A percentile compares a stretch with the other conserved stretches of the same genome.
phyloP scores from a whole-genome alignment of 2,329 filamentous ascomycete genomes.

The Sarocladium oryzae region DNA sequence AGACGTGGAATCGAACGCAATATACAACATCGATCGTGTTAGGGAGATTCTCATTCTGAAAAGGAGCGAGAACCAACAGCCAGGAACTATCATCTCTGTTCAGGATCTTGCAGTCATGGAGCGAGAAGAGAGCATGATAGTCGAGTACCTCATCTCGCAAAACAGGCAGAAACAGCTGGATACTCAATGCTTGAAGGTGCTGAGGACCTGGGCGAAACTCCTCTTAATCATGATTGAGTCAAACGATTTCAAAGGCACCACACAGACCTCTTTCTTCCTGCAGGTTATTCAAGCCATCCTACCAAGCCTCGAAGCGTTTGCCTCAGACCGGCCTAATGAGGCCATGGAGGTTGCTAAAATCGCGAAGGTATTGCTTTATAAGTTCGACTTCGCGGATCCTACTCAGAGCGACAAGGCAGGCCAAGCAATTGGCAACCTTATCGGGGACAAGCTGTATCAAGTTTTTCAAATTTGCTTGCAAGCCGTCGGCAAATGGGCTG shows the following conservation, averaged over 20 bases:
- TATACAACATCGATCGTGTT: slow-evolving; percentile 66
- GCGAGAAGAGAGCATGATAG: slow-evolving; percentile 51
- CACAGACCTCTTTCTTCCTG: slow-evolving; percentile 71
- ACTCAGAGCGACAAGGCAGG: slow-evolving; percentile 33
- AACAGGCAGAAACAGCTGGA: slow-evolving; percentile 57
- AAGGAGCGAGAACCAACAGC: slow-evolving; percentile 52
- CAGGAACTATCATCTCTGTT: slow-evolving; percentile 40
- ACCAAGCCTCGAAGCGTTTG: slow-evolving; percentile 76
- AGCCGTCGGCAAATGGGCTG: slow-evolving; percentile 68
- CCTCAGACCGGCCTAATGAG: slow-evolving; percentile 60
- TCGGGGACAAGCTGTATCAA: slow-evolving; percentile 84
- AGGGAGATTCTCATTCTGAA: slow-evolving; percentile 68
- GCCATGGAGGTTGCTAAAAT: slow-evolving; percentile 72
- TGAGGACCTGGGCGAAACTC: slow-evolving; percentile 80
- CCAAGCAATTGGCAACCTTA: slow-evolving; percentile 56
- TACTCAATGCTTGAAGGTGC: slow-evolving; percentile 55
- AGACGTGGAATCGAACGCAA: slow-evolving; percentile 46
- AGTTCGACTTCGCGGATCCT: slow-evolving; percentile 52
- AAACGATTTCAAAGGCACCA: slow-evolving; percentile 69
- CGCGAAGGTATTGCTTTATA: slow-evolving; percentile 65
- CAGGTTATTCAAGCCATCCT: slow-evolving; percentile 83
- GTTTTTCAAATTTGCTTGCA: slow-evolving; percentile 82
- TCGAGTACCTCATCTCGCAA: slow-evolving; percentile 54
- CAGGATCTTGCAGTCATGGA: slow-evolving; percentile 46
- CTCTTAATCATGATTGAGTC: slow-evolving; percentile 76